Evolutionary conservation across 2,329 filamentous ascomycete species (phyloP).

Genomic region (Penicillium nordicum): DNA sequence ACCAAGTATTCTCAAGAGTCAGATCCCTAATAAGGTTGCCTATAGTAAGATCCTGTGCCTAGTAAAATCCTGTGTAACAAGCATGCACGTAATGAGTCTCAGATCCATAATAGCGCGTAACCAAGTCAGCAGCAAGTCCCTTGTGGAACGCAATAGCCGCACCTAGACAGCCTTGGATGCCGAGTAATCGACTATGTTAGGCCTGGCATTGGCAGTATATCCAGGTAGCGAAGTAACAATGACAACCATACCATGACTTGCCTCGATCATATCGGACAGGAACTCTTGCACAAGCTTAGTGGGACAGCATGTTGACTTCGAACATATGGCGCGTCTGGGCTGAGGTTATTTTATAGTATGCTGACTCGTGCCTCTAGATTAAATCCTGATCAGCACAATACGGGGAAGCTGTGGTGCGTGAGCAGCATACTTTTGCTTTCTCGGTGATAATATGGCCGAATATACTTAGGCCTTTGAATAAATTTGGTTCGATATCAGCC

Average conservation of each 20-base stretch:
- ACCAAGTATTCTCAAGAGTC: conserved; percentile 48
- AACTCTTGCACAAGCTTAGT: conserved; percentile 66
- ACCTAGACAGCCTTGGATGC: conserved; percentile 59
- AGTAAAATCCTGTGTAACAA: conserved; percentile 62
- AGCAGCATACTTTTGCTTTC: conserved; percentile 10
- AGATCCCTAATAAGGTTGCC: conserved; percentile 58
- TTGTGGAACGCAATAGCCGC: conserved; percentile 64
- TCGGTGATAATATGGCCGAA: background rate
- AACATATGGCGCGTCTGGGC: conserved; percentile 62
- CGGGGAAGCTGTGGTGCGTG: conserved; percentile 29
- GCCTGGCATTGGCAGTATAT: conserved; percentile 56
- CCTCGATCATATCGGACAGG: conserved; percentile 60
- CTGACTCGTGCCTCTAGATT: background rate
- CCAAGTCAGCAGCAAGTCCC: conserved; percentile 57
- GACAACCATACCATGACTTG: conserved; percentile 70
- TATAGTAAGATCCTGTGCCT: conserved; percentile 60
- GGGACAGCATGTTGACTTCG: conserved; percentile 66
- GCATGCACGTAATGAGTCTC: conserved; percentile 62
- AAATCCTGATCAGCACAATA: conserved; percentile 8
- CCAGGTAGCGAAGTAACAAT: conserved; percentile 65
- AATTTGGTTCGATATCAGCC: background rate
- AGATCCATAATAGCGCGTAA: conserved; percentile 59
- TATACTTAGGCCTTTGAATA: background rate
- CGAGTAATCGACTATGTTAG: conserved; percentile 66
- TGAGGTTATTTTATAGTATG: conserved; percentile 46